phyloP scores from a whole-genome alignment of 768 basidiomycete genomes.

The Podaxis sp. region DNA sequence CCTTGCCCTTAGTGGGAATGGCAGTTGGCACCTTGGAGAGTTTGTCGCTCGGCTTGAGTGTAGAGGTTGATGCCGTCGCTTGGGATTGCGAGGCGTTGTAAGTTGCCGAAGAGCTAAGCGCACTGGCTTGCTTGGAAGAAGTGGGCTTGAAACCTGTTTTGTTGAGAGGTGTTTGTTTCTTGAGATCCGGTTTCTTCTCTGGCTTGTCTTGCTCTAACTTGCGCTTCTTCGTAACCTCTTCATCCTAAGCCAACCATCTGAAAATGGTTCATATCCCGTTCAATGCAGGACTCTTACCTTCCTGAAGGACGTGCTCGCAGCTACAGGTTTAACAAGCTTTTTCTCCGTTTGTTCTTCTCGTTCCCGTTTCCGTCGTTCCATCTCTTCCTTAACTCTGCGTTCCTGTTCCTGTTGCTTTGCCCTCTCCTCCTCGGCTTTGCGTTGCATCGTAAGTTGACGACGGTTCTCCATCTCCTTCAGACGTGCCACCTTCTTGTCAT shows the following conservation, averaged over 20 bases:
- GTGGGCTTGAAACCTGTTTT: conserved; percentile 36
- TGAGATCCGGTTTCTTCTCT: conserved; percentile 26
- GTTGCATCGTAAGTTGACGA: conserved; percentile 63
- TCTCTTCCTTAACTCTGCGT: conserved; percentile 65
- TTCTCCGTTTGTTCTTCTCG: conserved; percentile 75
- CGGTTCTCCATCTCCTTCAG: conserved; percentile 81
- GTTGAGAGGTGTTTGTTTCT: conserved; percentile 56
- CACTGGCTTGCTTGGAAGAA: conserved; percentile 47
- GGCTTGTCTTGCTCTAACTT: conserved; percentile 36
- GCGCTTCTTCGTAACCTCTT: conserved; percentile 70
- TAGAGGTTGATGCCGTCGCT: conserved; percentile 16
- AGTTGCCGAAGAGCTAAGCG: conserved; percentile 33
- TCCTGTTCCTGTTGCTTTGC: conserved; percentile 60
- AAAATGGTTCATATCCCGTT: neutral
- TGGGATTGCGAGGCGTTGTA: conserved; percentile 29
- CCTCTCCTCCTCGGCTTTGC: conserved; percentile 79
- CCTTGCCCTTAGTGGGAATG: conserved; percentile 40
- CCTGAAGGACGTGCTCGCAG: conserved; percentile 29
- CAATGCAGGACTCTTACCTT: conserved; percentile 37
- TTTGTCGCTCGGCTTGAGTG: conserved; percentile 34
- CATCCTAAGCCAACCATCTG: conserved; percentile 41
- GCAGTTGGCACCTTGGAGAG: conserved; percentile 17
- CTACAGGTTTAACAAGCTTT: conserved; percentile 45
- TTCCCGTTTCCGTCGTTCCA: conserved; percentile 77
- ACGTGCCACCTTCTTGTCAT: conserved; percentile 70